Base-by-base conservation (phyloP, 1,284 basidiomycete genomes). In the Ustilago esculenta region DNA sequence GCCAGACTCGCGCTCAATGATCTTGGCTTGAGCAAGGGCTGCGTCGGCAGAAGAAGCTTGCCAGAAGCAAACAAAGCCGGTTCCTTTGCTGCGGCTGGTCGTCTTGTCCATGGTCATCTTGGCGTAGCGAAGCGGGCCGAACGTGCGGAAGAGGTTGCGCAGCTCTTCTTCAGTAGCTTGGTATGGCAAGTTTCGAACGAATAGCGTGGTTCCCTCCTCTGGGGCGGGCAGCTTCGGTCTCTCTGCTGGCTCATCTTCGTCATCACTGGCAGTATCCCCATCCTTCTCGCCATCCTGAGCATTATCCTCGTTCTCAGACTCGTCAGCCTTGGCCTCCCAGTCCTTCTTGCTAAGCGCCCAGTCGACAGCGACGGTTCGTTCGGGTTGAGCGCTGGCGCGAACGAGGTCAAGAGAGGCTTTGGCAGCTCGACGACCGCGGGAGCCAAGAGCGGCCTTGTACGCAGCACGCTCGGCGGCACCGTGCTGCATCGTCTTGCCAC, bases 61-160 rank as follows among this genome's bases (percentile, higher is more conserved):
- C 95, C 95, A 98, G 84, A 96, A 98, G 82, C 94, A 98, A 0
- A 91, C 93, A 81, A 99, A 99, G 0, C 93, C 96, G 0, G 94
- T 97, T 9, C 96, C 96, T 42, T 92, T 87, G 27, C 94, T 92
- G 43, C 93, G 89, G 17, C 90, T 91, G 1, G 90, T 92, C 1
- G 86, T 87, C 15, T 85, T 86, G 77, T 98, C 96, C 83, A 95
- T 86, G 0, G 94, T 91, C 54, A 98, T 92, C 27, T 92, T 88
- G 3, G 92, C 94, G 82, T 98, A 99, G 21, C 94, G 90, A 18
- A 99, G 85, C 3, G 93, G 90, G 0, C 96, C 96, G 78, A 96
- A 98, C 0, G 88, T 84, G 36, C 76, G 73, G 65, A 81, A 81
- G 33, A 81, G 69, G 39, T 71, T 69, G 39, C 70, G 67, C 10